phyloP scores from a whole-genome alignment of 108 stramenopile species.

The Epithemia pelagica region DNA sequence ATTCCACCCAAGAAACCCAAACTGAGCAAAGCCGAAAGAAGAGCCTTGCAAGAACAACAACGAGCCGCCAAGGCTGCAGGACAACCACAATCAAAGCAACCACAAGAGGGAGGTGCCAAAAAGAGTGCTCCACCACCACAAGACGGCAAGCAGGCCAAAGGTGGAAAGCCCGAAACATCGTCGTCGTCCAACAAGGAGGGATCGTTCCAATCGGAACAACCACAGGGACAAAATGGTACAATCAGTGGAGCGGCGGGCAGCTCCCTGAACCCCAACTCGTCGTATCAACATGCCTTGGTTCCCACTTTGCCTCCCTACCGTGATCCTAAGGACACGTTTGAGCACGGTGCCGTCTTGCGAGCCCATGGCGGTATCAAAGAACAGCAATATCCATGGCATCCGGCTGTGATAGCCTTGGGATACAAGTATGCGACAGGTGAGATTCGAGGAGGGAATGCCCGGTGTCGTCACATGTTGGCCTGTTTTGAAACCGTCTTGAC shows the following conservation, averaged over 20 bases:
- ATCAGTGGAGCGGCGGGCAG: slow-evolving; percentile 17
- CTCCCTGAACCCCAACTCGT: not conserved
- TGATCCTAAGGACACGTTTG: slow-evolving; percentile 9
- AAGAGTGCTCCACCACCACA: slow-evolving; percentile 19
- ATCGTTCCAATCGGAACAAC: not conserved
- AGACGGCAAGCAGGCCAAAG: slow-evolving; percentile 12
- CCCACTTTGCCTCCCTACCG: slow-evolving; percentile 81
- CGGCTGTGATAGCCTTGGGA: slow-evolving; percentile 79
- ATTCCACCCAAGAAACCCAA: slow-evolving; percentile 86
- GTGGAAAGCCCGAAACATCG: slow-evolving; percentile 2
- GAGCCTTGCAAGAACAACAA: slow-evolving; percentile 89
- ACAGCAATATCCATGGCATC: slow-evolving; percentile 44
- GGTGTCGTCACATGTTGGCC: slow-evolving; percentile 88
- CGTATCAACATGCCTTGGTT: slow-evolving; percentile 32
- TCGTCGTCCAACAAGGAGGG: not conserved
- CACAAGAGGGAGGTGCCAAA: slow-evolving; percentile 13
- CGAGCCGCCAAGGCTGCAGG: slow-evolving; percentile 84
- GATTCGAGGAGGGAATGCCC: slow-evolving; percentile 83
- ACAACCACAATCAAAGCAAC: slow-evolving; percentile 18
- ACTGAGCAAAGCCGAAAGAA: slow-evolving; percentile 88
- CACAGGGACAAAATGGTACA: slow-evolving; percentile 33
- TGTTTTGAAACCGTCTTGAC: slow-evolving; percentile 61
- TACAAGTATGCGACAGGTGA: slow-evolving; percentile 70
- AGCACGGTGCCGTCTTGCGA: not conserved
- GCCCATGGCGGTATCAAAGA: not conserved